Evolutionary conservation across 257 asterid genomes (phyloP).

Genomic region (Linderniella brevidens): DNA sequence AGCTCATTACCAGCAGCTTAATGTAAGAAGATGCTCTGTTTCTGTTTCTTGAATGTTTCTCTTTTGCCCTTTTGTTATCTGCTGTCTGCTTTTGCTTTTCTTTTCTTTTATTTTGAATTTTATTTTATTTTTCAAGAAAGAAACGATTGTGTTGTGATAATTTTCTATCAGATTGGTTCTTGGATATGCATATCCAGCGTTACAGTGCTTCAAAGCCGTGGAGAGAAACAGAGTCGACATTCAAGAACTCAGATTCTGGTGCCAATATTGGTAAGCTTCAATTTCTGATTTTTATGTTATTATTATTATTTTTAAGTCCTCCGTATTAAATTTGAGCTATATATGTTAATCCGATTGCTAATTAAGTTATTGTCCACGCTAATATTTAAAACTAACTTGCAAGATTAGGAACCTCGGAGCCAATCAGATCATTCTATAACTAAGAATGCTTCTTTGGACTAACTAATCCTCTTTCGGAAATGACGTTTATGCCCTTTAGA

Average conservation of each 20-base stretch:
- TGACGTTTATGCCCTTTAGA: neutral
- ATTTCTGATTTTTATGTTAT: neutral
- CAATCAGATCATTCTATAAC: neutral
- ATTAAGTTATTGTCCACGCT: neutral
- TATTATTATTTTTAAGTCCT: neutral
- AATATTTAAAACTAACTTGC: neutral
- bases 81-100: neutral
- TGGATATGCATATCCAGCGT: slow-evolving; percentile 95
- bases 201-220: slow-evolving; percentile 60
- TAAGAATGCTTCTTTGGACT: neutral
- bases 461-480: neutral
- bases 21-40: neutral
- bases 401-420: neutral
- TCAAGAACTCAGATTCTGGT: slow-evolving; percentile 82
- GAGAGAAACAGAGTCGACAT: slow-evolving; percentile 57
- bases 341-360: neutral
- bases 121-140: neutral
- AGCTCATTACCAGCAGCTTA: neutral
- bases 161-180: slow-evolving; percentile 38
- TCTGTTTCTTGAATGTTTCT: neutral
- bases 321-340: neutral
- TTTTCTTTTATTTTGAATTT: neutral
- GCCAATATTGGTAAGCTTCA: slow-evolving; percentile 75
- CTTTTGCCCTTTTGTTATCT: neutral
- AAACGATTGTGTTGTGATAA: neutral